Conservation (phyloP, 208 protist species). For the Leishmania major region DNA sequence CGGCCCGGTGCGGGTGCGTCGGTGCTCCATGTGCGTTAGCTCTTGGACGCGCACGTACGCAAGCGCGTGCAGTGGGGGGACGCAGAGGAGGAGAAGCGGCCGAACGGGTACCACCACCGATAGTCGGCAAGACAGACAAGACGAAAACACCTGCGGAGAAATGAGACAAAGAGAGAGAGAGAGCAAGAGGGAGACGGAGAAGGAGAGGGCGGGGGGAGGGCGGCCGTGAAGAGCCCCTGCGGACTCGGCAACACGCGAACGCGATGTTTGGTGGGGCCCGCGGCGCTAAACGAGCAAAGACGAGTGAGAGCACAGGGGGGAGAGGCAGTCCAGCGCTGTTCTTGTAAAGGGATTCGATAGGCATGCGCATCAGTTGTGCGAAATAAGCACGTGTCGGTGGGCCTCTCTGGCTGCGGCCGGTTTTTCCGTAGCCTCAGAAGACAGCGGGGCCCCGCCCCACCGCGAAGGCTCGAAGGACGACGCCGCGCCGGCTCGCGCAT, state of each 20-base stretch:
- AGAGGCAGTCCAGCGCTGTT: not conserved
- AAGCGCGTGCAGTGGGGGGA: not conserved
- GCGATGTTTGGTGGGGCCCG: not conserved
- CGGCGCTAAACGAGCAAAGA: not conserved
- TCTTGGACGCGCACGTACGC: not conserved
- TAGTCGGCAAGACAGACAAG: not conserved
- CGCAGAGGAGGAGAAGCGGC: not conserved
- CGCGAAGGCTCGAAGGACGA: not conserved
- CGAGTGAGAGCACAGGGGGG: not conserved
- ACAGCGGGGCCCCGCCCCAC: not conserved
- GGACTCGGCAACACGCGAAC: not conserved
- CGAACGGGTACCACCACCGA: not conserved
- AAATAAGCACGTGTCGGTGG: not conserved
- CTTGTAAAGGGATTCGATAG: not conserved
- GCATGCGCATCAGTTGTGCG: not conserved
- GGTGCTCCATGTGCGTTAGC: constrained; percentile 24
- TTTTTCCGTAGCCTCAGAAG: not conserved
- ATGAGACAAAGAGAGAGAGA: no score
- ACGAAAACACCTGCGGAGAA: not conserved
- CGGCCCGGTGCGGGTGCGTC: constrained; percentile 41
- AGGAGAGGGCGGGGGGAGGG: no score
- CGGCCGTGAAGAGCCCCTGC: not conserved
- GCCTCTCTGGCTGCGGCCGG: not conserved
- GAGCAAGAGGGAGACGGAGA: no score
- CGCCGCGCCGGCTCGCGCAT: not conserved